These are phyloP conservation scores for Venturiaceae sp. DNA, from an alignment of 2,329 filamentous ascomycete genomes.

Conservation along the genomic window DNA sequence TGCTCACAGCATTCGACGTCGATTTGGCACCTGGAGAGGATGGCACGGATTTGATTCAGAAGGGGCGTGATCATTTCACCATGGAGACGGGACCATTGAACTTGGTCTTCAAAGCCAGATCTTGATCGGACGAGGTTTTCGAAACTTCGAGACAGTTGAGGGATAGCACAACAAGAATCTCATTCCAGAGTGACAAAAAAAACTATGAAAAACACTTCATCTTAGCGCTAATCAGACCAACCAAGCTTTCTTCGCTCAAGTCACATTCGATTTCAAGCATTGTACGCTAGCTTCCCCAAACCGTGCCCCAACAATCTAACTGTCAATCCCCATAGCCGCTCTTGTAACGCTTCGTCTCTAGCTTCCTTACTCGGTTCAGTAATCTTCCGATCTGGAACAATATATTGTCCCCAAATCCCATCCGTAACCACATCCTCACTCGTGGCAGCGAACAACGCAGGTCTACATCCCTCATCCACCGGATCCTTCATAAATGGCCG, in stretches of 20 bases:
- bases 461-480: constrained; percentile 35
- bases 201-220: too few relatives aligned
- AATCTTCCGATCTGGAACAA: constrained; percentile 40
- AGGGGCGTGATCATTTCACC: constrained; percentile 8
- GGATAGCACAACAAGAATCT: too few relatives aligned
- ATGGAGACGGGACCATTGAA: constrained; percentile 1
- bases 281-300: constrained; percentile 16
- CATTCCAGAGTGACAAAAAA: too few relatives aligned
- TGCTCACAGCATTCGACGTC: constrained; percentile 2
- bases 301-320: constrained; percentile 34
- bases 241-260: too few relatives aligned
- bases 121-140: too few relatives aligned
- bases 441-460: constrained; percentile 39
- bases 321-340: constrained; percentile 36
- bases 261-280: too few relatives aligned
- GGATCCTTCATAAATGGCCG: constrained; percentile 42
- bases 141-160: too few relatives aligned
- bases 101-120: constrained; percentile 1
- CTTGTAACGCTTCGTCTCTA: constrained; percentile 30
- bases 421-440: constrained; percentile 32
- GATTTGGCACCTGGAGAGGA: background rate
- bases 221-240: too few relatives aligned
- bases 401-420: constrained; percentile 36
- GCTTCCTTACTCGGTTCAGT: constrained; percentile 32
- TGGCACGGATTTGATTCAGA: constrained; percentile 14